Evolutionary conservation across 2,329 filamentous ascomycete species (phyloP).

Genomic region (Daldinia eschscholtzii): DNA sequence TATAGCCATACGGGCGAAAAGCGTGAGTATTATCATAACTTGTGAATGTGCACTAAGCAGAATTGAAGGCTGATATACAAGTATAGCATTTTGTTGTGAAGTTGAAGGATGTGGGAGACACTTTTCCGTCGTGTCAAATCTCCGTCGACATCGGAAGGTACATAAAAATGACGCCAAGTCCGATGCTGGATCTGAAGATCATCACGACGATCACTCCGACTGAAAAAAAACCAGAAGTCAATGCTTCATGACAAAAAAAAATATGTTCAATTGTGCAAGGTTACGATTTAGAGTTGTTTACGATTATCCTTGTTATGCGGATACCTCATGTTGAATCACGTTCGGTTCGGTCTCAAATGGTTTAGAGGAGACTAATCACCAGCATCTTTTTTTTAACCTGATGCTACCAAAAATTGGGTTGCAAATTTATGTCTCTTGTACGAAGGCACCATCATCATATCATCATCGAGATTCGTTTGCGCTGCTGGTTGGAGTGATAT

Average conservation of each 20-base stretch:
- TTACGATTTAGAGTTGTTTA: constrained; percentile 48
- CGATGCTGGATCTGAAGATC: constrained; percentile 73
- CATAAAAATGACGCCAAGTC: constrained; percentile 82
- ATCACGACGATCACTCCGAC: constrained; percentile 72
- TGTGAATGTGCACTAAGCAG: background rate
- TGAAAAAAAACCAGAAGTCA: constrained; percentile 50
- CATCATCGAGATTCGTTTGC: constrained; percentile 41
- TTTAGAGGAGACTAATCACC: constrained; percentile 46
- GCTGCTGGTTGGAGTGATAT: constrained; percentile 45
- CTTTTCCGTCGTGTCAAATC: constrained; percentile 96
- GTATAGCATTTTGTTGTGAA: constrained; percentile 88
- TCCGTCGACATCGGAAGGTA: constrained; percentile 94
- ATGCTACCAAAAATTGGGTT: constrained; percentile 46
- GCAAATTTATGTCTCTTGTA: constrained; percentile 40
- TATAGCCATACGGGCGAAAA: constrained; percentile 99
- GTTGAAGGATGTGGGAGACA: constrained; percentile 95
- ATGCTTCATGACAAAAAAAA: constrained; percentile 42
- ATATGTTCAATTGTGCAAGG: constrained; percentile 42
- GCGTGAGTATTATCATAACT: constrained; percentile 72
- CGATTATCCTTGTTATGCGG: constrained; percentile 45
- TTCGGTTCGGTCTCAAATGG: constrained; percentile 43
- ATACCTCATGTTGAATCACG: constrained; percentile 45
- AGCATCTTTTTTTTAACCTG: constrained; percentile 40
- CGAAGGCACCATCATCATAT: constrained; percentile 35
- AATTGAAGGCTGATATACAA: constrained; percentile 28